Evolutionary conservation across 2,329 filamentous ascomycete species (phyloP).

Genomic region (Aspergillus amoenus): DNA sequence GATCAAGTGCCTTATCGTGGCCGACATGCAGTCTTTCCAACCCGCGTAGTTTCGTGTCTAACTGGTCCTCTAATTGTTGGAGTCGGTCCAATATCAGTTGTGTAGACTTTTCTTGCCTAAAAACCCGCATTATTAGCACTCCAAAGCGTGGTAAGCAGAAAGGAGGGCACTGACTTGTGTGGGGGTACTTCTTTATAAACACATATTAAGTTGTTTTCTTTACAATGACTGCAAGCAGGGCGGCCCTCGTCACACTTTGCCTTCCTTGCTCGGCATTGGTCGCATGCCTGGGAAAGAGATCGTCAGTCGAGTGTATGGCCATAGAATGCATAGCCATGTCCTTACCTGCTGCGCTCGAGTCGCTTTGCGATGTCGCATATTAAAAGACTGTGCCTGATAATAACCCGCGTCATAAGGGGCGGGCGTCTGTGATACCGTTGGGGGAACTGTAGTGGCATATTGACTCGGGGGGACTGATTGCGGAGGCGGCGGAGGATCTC

Average conservation of each 20-base stretch:
- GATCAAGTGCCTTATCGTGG: slow-evolving; percentile 15
- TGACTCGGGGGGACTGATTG: slow-evolving; percentile 32
- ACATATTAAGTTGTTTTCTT: slow-evolving; percentile 79
- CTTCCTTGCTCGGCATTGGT: slow-evolving; percentile 82
- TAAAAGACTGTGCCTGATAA: slow-evolving; percentile 31
- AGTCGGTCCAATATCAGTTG: slow-evolving; percentile 38
- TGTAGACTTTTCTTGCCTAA: slow-evolving; percentile 42
- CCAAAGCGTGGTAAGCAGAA: neutral
- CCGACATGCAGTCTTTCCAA: slow-evolving; percentile 20
- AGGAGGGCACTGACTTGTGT: slow-evolving; percentile 67
- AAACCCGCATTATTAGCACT: slow-evolving; percentile 2
- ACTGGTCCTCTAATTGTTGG: slow-evolving; percentile 30
- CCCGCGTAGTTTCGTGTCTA: slow-evolving; percentile 26
- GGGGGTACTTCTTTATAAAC: slow-evolving; percentile 88
- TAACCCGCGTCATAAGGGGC: slow-evolving; percentile 29
- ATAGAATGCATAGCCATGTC: neutral
- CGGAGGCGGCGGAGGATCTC: slow-evolving; percentile 29
- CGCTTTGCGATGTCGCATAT: slow-evolving; percentile 39
- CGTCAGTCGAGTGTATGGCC: neutral
- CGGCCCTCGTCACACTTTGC: slow-evolving; percentile 88
- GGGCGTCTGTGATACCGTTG: slow-evolving; percentile 28
- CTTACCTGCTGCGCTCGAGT: slow-evolving; percentile 42
- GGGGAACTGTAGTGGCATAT: slow-evolving; percentile 27
- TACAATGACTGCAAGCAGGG: slow-evolving; percentile 79
- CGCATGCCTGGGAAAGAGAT: slow-evolving; percentile 68